Percentiles rank a stretch among this genome's conserved stretches.
phyloP scores from a whole-genome alignment of 768 basidiomycete species.

The Pleurotus eryngii region DNA sequence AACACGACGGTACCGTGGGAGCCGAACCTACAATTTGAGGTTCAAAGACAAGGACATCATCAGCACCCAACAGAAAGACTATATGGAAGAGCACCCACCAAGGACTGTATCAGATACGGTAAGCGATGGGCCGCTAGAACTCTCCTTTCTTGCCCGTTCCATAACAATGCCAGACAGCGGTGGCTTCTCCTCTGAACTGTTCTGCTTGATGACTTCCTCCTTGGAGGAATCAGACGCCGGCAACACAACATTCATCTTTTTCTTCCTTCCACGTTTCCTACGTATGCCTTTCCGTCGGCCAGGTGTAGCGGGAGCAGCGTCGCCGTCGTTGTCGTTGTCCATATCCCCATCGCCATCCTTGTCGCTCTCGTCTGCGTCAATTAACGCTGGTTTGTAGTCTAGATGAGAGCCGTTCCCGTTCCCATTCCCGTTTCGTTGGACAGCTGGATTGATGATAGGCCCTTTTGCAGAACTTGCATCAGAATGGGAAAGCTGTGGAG shows the following conservation, averaged over 20 bases:
- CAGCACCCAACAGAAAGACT: not conserved
- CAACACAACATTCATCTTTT: conserved; percentile 34
- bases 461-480: not conserved
- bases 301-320: conserved; percentile 37
- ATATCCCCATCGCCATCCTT: conserved; percentile 39
- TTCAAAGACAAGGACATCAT: conserved; percentile 6
- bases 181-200: conserved; percentile 24
- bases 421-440: not conserved
- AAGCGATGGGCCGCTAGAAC: conserved; percentile 44
- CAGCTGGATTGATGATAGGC: not conserved
- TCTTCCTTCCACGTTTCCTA: conserved; percentile 55
- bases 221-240: conserved; percentile 29
- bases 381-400: conserved; percentile 9
- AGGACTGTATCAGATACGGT: conserved; percentile 72
- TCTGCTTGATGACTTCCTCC: conserved; percentile 39
- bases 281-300: conserved; percentile 45
- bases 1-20: conserved; percentile 97
- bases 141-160: not conserved
- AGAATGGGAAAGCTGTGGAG: not conserved
- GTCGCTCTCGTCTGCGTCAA: conserved; percentile 57
- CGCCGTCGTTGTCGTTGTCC: conserved; percentile 24
- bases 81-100: conserved; percentile 41
- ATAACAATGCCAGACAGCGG: conserved; percentile 5
- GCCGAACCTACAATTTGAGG: conserved; percentile 61
- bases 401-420: not conserved